Conservation (phyloP, 345 rosid genomes). For the Arabidopsis arenosa region DNA sequence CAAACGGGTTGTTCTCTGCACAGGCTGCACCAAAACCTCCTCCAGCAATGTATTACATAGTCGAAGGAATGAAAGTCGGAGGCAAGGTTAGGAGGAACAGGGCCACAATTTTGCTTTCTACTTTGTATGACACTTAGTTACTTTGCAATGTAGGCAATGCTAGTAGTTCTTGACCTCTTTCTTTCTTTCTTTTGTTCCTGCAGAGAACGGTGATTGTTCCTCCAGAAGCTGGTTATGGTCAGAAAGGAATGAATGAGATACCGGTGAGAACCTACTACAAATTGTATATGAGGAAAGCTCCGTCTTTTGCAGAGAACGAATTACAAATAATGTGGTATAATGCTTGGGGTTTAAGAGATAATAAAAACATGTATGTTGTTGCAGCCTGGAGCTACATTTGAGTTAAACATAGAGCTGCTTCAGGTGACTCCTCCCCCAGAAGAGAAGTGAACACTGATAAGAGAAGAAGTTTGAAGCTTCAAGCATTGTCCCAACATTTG, state of each 20-base stretch:
- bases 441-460: slow-evolving; percentile 43
- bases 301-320: slow-evolving; percentile 5
- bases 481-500: slow-evolving; percentile 53
- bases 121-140: neutral
- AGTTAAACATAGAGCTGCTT: slow-evolving; percentile 85
- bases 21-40: slow-evolving; percentile 99
- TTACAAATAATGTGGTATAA: neutral
- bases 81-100: slow-evolving; percentile 64
- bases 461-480: slow-evolving; percentile 35
- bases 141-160: neutral
- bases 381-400: slow-evolving; percentile 88
- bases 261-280: slow-evolving; percentile 64
- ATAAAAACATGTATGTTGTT: slow-evolving; percentile 11
- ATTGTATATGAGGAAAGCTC: slow-evolving; percentile 45
- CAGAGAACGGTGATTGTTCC: slow-evolving; percentile 91
- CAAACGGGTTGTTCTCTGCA: slow-evolving; percentile 92
- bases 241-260: slow-evolving; percentile 90
- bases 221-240: slow-evolving; percentile 83
- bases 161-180: neutral
- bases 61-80: slow-evolving; percentile 89
- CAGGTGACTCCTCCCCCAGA: slow-evolving; percentile 54
- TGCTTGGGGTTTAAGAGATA: slow-evolving; percentile 22
- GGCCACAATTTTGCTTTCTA: neutral
- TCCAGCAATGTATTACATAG: slow-evolving; percentile 77
- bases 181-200: slow-evolving; percentile 12